Base-by-base conservation (phyloP, 2,329 filamentous ascomycete species). In the Calonectria honghensis region DNA sequence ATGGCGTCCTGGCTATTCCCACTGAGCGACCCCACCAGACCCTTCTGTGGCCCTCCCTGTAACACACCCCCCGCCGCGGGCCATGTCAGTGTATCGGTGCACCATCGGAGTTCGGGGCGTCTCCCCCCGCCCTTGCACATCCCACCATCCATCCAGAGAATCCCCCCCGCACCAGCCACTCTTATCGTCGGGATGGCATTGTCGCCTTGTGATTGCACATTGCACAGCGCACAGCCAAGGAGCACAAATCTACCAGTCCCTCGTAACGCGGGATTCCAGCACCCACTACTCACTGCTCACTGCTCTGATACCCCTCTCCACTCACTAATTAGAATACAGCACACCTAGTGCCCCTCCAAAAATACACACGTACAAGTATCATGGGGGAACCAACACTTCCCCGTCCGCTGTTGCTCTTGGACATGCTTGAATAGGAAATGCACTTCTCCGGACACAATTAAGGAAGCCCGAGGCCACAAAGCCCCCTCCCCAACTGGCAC, bases 351-450 rank as follows among this genome's bases (percentile, higher is more conserved):
- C 45, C 10, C 13, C 57, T 39, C 37, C 35, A 27, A 27, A 41
- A 16, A 37, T 7, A 14, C 35, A 37, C n/a, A 61, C 4, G 20
- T 6, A 41, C 6, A 63, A 13, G 24, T 14, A 11, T 48, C 45
- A 48, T 4, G 10, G 20, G n/a, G 20, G 10, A 18, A 48, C 45
- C 3, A n/a, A 13, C 45, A 48, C 45, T 5, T 45, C 41, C 3
- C 18, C 6, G 6, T 41, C 16, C 16, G 6, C 39, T 24, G n/a
- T 24, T 63, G 24, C 57, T 35, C 31, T 35, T n/a, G 24, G 32
- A 52, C 45, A 70, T 73, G 57, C 70, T 61, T 31, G 51, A 73
- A 75, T 68, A 73, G 66, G 77, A 73, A 76, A 73, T 69, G 68
- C 71, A 70, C 70, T 68, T 72, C 63, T 70, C 54, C 39, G 71